phyloP scores from a whole-genome alignment of 495 filamentous ascomycete genomes.

The Tirmania nivea region DNA sequence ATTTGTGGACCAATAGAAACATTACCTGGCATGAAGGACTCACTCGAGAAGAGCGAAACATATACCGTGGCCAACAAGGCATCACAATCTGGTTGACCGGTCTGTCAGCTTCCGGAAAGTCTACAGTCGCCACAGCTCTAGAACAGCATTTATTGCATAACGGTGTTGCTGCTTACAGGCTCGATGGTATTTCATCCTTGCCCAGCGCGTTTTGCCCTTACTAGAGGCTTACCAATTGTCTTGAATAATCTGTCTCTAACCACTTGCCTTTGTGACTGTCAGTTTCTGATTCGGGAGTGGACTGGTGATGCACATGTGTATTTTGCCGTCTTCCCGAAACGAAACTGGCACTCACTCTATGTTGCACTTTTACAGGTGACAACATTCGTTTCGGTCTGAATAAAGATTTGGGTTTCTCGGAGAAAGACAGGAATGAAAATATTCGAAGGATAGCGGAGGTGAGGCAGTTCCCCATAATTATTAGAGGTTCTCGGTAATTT shows the following conservation, averaged over 20 bases:
- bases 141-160: conserved; percentile 85
- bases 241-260: no score
- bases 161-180: conserved; percentile 63
- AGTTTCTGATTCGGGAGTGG: no score
- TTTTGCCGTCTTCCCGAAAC: no score
- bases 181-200: conserved; percentile 35
- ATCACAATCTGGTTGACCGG: conserved; percentile 97
- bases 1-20: conserved; percentile 38
- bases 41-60: conserved; percentile 61
- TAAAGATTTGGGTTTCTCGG: conserved; percentile 86
- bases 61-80: conserved; percentile 59
- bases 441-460: conserved; percentile 87
- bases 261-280: no score
- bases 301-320: no score
- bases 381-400: conserved; percentile 97
- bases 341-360: no score
- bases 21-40: conserved; percentile 95
- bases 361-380: conserved; percentile 32
- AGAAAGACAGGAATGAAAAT: conserved; percentile 87
- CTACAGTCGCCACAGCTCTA: conserved; percentile 82
- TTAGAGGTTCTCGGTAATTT: background rate
- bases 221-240: no score
- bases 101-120: conserved; percentile 86
- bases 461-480: conserved; percentile 2
- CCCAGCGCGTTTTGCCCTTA: no score